A percentile compares a stretch with the other conserved stretches of the same genome.
Conservation (phyloP, 2,329 filamentous ascomycete species). For the Cytospora chrysosperma region DNA sequence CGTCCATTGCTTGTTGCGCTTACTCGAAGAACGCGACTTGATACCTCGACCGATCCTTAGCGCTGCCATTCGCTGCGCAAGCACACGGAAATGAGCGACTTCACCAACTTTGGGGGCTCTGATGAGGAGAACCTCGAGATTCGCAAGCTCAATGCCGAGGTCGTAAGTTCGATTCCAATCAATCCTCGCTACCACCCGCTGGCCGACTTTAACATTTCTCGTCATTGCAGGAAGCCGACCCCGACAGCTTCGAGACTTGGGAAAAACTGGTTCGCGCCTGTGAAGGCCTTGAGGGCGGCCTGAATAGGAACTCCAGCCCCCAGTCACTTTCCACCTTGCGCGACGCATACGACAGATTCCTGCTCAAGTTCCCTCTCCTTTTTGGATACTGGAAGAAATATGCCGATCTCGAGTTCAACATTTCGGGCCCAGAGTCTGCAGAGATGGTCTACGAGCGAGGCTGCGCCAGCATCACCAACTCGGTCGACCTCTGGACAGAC, state of each 20-base stretch:
- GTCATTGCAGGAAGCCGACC: slow-evolving; percentile 57
- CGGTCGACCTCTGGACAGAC: slow-evolving; percentile 94
- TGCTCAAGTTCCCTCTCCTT: slow-evolving; percentile 89
- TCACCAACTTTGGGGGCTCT: slow-evolving; percentile 65
- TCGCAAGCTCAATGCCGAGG: slow-evolving; percentile 72
- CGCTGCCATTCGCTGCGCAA: slow-evolving; percentile 14
- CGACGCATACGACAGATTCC: slow-evolving; percentile 86
- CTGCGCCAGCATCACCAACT: slow-evolving; percentile 87
- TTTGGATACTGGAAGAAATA: slow-evolving; percentile 99
- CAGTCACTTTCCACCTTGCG: slow-evolving; percentile 86
- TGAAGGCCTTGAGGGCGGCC: slow-evolving; percentile 83
- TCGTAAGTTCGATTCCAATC: slow-evolving; percentile 57
- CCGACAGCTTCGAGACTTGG: slow-evolving; percentile 93
- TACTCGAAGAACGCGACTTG: background rate
- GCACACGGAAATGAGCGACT: slow-evolving; percentile 61
- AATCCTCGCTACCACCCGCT: background rate
- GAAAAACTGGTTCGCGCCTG: slow-evolving; percentile 84
- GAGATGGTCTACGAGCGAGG: slow-evolving; percentile 98
- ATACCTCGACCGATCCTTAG: slow-evolving; percentile 1
- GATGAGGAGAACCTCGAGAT: slow-evolving; percentile 83
- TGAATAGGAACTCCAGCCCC: slow-evolving; percentile 95
- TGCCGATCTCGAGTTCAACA: slow-evolving; percentile 94
- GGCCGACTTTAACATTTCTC: slow-evolving; percentile 14
- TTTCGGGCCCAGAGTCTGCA: slow-evolving; percentile 92
- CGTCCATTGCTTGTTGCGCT: slow-evolving; percentile 5